Evolutionary conservation across 306 rosid species (phyloP), one percentile per base, ranked within the genome.

Genomic region (Lathyrus sativus): DNA sequence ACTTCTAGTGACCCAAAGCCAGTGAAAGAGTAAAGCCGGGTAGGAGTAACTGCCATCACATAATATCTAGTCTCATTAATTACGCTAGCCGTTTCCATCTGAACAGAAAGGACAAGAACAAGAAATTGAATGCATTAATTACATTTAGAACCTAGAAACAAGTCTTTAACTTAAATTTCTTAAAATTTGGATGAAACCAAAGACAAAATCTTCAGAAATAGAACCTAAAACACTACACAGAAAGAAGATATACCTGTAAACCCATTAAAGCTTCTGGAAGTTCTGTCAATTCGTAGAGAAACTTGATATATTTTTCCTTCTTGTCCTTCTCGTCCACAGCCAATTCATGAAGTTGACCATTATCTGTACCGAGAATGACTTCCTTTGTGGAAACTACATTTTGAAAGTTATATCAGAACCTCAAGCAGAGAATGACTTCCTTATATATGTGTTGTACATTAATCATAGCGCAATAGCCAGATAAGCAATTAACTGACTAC

Each of bases 11-110:
- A 80, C 60, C 91, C 98, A 72, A 84, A 73, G 71, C 96, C 98
- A 76, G 91, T 90, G 79, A 88, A 92, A 58, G 98, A 88, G 76
- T 86, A 92, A 59, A 92, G 88, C 44, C 96, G 85, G 8, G 98
- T 89, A 55, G 96, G 96, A 79, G 98, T 88, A 66, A 92, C 96
- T 69, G 96, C 96, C 98, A 92, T 90, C 74, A 92, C 86, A 78
- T 92, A 90, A 67, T 85, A 92, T 79, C 96, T 88, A 62, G 91
- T 86, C 79, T 91, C 98, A 86, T 76, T 86, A 31, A 88, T 78
- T 39, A 86, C 51, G 72, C 68, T 82, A 49, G 97, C 82, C 3
- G 97, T 90, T 79, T 93, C 98, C 97, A 93, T 90, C 98, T 93
- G 91, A 65, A 66, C 29, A 80, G 15, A 44, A 77, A 63, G 56